These are phyloP conservation scores for Mucor sp. DNA, from an alignment of 371 early-diverging fungal genomes.

Conservation along the genomic window DNA sequence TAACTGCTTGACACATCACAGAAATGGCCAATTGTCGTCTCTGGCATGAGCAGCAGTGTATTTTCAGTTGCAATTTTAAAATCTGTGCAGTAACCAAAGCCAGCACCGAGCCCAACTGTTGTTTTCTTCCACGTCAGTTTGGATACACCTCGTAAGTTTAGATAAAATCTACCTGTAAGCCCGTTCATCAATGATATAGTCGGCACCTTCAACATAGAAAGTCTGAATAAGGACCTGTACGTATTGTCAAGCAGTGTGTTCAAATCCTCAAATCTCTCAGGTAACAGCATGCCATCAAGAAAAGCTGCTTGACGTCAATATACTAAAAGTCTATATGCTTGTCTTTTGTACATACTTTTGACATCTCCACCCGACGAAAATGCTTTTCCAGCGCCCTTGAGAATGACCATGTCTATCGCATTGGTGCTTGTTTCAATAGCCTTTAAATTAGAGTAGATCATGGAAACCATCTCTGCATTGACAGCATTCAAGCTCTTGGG, in stretches of 20 bases:
- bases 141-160: no score
- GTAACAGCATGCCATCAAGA: background rate
- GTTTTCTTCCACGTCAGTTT: background rate
- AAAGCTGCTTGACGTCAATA: background rate
- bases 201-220: background rate
- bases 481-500: background rate
- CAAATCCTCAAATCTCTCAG: background rate
- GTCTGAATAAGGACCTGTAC: background rate
- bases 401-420: background rate
- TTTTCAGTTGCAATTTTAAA: slow-evolving; percentile 65
- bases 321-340: background rate
- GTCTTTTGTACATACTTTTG: background rate
- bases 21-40: slow-evolving; percentile 85
- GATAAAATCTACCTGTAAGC: background rate
- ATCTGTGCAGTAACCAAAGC: background rate
- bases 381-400: background rate
- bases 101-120: background rate
- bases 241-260: background rate
- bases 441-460: background rate
- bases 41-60: slow-evolving; percentile 95
- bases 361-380: background rate
- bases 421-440: background rate
- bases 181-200: background rate
- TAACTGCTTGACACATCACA: slow-evolving; percentile 94
- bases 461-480: background rate